Conservation (phyloP, 2,329 filamentous ascomycete species). For the Lasiodiplodia theobromae region DNA sequence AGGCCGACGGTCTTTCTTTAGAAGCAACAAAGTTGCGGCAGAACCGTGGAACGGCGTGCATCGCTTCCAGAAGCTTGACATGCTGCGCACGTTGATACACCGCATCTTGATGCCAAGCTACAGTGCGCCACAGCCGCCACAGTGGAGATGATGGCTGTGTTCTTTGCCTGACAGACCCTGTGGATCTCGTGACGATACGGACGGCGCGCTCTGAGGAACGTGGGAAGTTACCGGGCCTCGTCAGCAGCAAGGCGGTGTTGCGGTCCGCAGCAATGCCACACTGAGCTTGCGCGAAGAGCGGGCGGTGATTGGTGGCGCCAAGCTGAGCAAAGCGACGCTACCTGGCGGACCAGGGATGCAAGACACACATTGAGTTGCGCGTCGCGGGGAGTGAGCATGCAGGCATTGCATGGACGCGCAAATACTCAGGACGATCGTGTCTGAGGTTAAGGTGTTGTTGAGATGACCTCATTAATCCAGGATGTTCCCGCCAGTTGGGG, state of each 20-base stretch:
- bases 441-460: neutral
- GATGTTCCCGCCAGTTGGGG: constrained; percentile 1
- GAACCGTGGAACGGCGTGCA: neutral
- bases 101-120: constrained; percentile 12
- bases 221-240: neutral
- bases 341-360: neutral
- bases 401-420: constrained; percentile 6
- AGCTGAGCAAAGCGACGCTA: constrained; percentile 22
- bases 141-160: neutral
- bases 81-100: constrained; percentile 3
- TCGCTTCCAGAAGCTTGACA: constrained; percentile 21
- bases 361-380: neutral
- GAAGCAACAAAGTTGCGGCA: constrained; percentile 5
- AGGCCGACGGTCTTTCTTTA: constrained; percentile 21
- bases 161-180: constrained; percentile 9
- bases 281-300: neutral
- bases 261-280: neutral
- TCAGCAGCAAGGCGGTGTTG: constrained; percentile 26
- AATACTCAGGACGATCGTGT: neutral
- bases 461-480: constrained; percentile 20
- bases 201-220: constrained; percentile 6
- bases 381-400: neutral
- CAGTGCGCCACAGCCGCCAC: constrained; percentile 22
- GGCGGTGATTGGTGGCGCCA: constrained; percentile 14
- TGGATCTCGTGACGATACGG: constrained; percentile 15